A percentile compares a stretch with the other conserved stretches of the same genome.
Evolutionary conservation across 2,329 filamentous ascomycete genomes (phyloP).

Genomic region (Chaetothyriales sp.): DNA sequence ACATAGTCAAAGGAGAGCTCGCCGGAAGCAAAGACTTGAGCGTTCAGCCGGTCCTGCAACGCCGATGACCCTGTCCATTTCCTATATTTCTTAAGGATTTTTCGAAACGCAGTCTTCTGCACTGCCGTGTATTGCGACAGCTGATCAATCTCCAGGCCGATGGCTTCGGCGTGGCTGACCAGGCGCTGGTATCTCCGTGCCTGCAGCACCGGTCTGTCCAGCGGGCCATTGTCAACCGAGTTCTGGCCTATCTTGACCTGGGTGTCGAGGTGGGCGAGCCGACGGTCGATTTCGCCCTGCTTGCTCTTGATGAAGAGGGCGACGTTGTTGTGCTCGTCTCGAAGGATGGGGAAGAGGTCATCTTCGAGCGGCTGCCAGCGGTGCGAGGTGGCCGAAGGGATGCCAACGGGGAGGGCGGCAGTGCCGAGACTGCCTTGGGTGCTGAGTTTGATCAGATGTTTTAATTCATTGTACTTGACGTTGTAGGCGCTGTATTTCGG

Average conservation of each 20-base stretch:
- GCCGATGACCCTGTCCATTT: slow-evolving; percentile 67
- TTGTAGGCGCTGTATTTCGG: slow-evolving; percentile 75
- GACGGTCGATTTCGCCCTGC: slow-evolving; percentile 57
- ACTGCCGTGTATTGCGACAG: slow-evolving; percentile 58
- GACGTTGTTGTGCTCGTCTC: slow-evolving; percentile 59
- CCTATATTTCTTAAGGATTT: slow-evolving; percentile 75
- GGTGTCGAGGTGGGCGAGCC: slow-evolving; percentile 36
- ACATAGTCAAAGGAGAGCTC: slow-evolving; percentile 13
- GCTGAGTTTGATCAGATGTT: slow-evolving; percentile 67
- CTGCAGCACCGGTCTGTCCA: slow-evolving; percentile 10
- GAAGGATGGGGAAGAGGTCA: slow-evolving; percentile 55
- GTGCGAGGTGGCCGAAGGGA: slow-evolving; percentile 52
- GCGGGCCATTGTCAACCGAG: slow-evolving; percentile 5
- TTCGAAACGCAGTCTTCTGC: slow-evolving; percentile 62
- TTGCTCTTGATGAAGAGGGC: slow-evolving; percentile 68
- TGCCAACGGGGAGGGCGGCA: slow-evolving; percentile 51
- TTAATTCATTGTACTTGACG: slow-evolving; percentile 77
- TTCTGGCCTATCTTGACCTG: slow-evolving; percentile 21
- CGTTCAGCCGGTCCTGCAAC: slow-evolving; percentile 50
- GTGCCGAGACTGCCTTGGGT: slow-evolving; percentile 60
- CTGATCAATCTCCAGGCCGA: slow-evolving; percentile 54
- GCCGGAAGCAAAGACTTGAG: slow-evolving; percentile 40
- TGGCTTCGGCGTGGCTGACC: slow-evolving; percentile 35
- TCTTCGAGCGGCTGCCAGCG: slow-evolving; percentile 51
- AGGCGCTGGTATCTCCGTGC: slow-evolving; percentile 33